These are phyloP conservation scores for Cyberlindnera veronae DNA, from an alignment of 805 yeast species.

Conservation along the genomic window DNA sequence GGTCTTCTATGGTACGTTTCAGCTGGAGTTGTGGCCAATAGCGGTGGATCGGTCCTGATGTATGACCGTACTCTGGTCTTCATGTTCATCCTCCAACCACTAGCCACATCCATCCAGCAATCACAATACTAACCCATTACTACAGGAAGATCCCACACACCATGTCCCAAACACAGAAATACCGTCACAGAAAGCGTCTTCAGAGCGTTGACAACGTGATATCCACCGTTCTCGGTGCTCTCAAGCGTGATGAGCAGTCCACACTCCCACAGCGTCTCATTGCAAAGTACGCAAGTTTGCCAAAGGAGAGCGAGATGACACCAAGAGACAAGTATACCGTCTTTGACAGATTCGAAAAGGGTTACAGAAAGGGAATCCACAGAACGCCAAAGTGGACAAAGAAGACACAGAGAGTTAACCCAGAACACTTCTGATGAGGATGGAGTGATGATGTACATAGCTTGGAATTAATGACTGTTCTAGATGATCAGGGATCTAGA, in stretches of 20 bases:
- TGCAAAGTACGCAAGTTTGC: constrained; percentile 46
- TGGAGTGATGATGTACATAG: background rate
- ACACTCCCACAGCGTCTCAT: constrained; percentile 14
- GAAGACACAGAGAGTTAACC: constrained; percentile 73
- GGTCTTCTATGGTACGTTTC: constrained; percentile 66
- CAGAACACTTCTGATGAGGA: constrained; percentile 34
- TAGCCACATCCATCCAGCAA: too few relatives aligned
- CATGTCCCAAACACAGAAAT: constrained; percentile 76
- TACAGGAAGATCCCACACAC: constrained; percentile 71
- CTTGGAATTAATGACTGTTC: too few relatives aligned
- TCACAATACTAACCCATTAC: constrained; percentile 7
- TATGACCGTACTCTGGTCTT: too few relatives aligned
- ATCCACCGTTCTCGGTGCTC: constrained; percentile 54
- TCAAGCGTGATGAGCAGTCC: constrained; percentile 27
- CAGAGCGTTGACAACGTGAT: constrained; percentile 77
- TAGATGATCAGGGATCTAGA: background rate
- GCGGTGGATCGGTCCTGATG: too few relatives aligned
- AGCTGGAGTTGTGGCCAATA: too few relatives aligned
- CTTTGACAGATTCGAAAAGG: constrained; percentile 67
- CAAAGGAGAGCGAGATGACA: constrained; percentile 77
- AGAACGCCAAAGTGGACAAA: constrained; percentile 91
- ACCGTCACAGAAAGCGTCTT: constrained; percentile 81
- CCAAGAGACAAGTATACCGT: constrained; percentile 85
- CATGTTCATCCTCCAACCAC: too few relatives aligned
- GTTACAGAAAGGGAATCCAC: constrained; percentile 87